Evolutionary conservation across 2,329 filamentous ascomycete species (phyloP), one percentile per base, ranked within the genome.

Genomic region (Epichloe hybrida): DNA sequence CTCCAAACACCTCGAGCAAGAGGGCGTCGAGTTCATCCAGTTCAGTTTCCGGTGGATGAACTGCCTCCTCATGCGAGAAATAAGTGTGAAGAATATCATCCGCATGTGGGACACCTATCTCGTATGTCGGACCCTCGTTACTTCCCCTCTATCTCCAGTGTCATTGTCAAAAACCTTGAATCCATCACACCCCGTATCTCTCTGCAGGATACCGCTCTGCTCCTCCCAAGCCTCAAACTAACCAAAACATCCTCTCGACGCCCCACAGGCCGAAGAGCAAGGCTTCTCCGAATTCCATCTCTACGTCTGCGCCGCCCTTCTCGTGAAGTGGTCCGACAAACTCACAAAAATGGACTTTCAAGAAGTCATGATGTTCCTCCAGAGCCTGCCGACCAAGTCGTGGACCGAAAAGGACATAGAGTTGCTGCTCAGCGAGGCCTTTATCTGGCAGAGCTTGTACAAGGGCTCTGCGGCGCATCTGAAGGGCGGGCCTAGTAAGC

Each of bases 41-140:
- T 98, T 98, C 69, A 96, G 89, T 68, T 98, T 98, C 66, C 79
- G 93, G 51, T 98, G 93, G 93, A 98, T 98, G 93, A 98, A 98
- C 62, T 98, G 93, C 66, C 79, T 98, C 49, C 74, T 98, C 57
- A 98, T 98, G 93, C 80, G 93, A 56, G 93, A 98, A 70, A 86
- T 98, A 57, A 95, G 86, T 64, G 91, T 98, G 52, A 87, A 84
- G 66, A 97, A 96, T 65, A 96, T 89, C 0, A 95, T 98, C 56
- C 79, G 93, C 59, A 98, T 98, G 93, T 98, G 93, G 93, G 93
- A 98, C 68, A 98, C 93, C 27, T 98, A 98, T 70, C 79, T 98
- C 72, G 91, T 96, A 73, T 64, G 81, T 69, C 20, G 21, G 12
- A 15, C 9, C 12, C 40, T 9, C 15, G 15, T 36, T 48, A 5